Evolutionary conservation across 2,329 filamentous ascomycete genomes (phyloP), one percentile per base, ranked within the genome.

Genomic region (Penicillium sp.): DNA sequence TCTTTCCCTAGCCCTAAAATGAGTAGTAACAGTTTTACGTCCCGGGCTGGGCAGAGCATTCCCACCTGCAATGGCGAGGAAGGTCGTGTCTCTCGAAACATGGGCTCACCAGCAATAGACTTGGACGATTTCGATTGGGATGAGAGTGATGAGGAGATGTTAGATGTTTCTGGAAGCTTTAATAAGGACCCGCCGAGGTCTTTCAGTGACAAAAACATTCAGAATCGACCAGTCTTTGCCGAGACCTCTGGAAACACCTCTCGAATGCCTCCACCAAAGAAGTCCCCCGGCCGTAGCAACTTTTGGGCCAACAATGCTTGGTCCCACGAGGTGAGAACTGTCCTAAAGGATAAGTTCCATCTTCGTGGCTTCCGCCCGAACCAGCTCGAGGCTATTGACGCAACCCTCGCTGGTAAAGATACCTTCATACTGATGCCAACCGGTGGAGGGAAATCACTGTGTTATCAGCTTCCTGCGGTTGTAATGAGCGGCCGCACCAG

Each of bases 371-470:
- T 99, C 70, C 87, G 96, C 29, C 86, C 88, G 53, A 95, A 97
- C 70, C 95, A 99, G 71, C 82, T 98, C 1, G 91, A 98, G 74
- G 93, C 95, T 14, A 97, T 99, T 73, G 98, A 99, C 73, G 89
- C 93, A 1, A 98, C 95, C 0, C 79, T 99, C 46, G 82, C 80
- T 29, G 95, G 93, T 3, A 88, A 93, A 62, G 93, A 99, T 75
- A 89, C 90, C 0, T 99, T 99, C 72, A 90, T 99, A 16, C 81
- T 99, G 39, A 99, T 99, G 95, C 95, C 96, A 2, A 99, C 95
- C 0, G 95, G 95, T 53, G 95, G 95, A 59, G 95, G 95, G 43
- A 99, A 99, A 72, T 98, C 93, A 1, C 81, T 99, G 1, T 98
- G 95, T 73, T 99, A 99, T 72, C 96, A 99, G 73, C 79, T 99